Evolutionary conservation across 345 rosid genomes (phyloP), one percentile per base, ranked within the genome.

Genomic region (Pistacia atlantica): DNA sequence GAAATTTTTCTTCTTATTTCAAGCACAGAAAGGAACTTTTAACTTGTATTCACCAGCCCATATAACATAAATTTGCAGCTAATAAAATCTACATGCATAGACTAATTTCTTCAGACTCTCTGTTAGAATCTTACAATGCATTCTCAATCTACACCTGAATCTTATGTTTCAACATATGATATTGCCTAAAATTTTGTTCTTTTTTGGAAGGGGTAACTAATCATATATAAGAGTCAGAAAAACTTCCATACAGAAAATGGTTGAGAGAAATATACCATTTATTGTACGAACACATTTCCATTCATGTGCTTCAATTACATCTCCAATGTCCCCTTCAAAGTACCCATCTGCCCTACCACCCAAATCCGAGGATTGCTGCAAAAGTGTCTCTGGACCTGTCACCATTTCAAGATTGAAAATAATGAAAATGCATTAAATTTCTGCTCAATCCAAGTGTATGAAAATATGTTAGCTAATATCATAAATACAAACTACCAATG

Each of bases 221-320:
- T 42, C 46, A 42, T 42, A 42, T 5, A 42, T 42, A 8, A 42
- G 8, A 42, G 46, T 42, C 46, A 42, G 8, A 42, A 1, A 42
- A 7, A 42, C 46, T 42, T 42, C 46, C 46, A 42, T 42, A 7
- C 8, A 68, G 25, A 25, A 68, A 49, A 51, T 25, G 55, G 8
- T 28, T 28, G 5, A 73, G 37, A 71, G 54, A 62, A 58, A 46
- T 65, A 11, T 80, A 95, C 99, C 98, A 84, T 93, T 89, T 67
- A 92, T 61, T 12, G 93, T 93, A 66, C 93, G 90, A 60, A 95
- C 90, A 84, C 98, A 95, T 89, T 90, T 92, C 99, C 99, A 95
- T 67, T 89, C 79, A 77, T 93, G 88, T 72, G 93, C 93, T 76
- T 95, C 98, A 68, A 92, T 60, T 62, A 92, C 98, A 90, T 95